A percentile compares a stretch with the other conserved stretches of the same genome.
Conservation (phyloP, 2,329 filamentous ascomycete genomes). For the Pyrenochaeta sp. region DNA sequence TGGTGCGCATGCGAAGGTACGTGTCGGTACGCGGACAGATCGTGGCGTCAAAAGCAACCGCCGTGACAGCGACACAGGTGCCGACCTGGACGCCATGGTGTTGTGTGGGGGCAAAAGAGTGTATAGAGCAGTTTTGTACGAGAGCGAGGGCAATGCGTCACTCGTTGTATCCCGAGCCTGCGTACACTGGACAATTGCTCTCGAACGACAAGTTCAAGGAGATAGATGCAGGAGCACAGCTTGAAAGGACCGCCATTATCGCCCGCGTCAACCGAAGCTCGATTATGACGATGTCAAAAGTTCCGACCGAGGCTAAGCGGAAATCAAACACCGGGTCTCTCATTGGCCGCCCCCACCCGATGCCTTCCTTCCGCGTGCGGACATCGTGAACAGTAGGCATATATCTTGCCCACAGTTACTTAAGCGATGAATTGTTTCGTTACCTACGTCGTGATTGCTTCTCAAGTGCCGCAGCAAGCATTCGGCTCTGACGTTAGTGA, state of each 20-base stretch:
- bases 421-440: too few relatives aligned
- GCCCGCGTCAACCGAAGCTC: conserved; percentile 5
- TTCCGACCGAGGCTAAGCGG: conserved; percentile 31
- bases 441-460: too few relatives aligned
- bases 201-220: conserved; percentile 9
- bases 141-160: not conserved
- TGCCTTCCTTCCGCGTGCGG: not conserved
- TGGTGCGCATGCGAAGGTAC: conserved; percentile 27
- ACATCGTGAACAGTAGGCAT: not conserved
- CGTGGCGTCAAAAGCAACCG: conserved; percentile 34
- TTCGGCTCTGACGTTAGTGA: not conserved
- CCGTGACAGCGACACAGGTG: conserved; percentile 37
- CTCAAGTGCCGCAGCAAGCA: too few relatives aligned
- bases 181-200: conserved; percentile 1
- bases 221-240: conserved; percentile 15
- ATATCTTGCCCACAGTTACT: not conserved
- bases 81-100: conserved; percentile 44
- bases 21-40: conserved; percentile 24
- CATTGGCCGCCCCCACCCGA: conserved; percentile 25
- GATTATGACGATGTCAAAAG: conserved; percentile 34
- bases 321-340: conserved; percentile 26
- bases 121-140: not conserved
- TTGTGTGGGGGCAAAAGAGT: conserved; percentile 9
- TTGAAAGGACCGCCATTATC: conserved; percentile 25
- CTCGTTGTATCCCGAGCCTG: conserved; percentile 1